phyloP scores from a whole-genome alignment of 768 basidiomycete species.

The Boletus patriciae region DNA sequence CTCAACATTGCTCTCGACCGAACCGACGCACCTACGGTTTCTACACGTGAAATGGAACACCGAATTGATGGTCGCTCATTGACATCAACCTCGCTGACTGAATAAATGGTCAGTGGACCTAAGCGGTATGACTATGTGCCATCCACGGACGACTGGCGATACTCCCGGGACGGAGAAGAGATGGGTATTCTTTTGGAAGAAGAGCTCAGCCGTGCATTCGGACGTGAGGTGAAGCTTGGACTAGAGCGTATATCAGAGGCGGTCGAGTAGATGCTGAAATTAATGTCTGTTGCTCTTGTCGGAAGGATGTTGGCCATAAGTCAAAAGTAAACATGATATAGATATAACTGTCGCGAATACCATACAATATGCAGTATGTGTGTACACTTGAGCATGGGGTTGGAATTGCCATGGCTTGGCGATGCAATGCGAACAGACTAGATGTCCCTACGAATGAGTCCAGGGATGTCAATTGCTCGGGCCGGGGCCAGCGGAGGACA shows the following conservation, averaged over 20 bases:
- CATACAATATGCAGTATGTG: constrained; percentile 11
- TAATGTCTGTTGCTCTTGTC: background rate
- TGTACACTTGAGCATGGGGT: background rate
- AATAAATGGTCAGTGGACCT: constrained; percentile 62
- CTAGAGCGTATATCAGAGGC: constrained; percentile 28
- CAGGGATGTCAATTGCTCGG: constrained; percentile 2
- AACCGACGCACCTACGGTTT: background rate
- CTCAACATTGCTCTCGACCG: background rate
- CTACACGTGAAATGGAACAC: constrained; percentile 5
- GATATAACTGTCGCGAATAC: constrained; percentile 1
- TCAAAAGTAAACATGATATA: constrained; percentile 4
- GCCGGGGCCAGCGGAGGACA: background rate
- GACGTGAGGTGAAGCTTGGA: constrained; percentile 35
- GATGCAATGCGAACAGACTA: background rate
- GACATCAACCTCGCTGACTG: background rate
- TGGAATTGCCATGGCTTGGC: background rate
- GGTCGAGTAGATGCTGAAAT: constrained; percentile 14
- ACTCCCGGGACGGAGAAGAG: constrained; percentile 62
- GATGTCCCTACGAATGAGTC: background rate
- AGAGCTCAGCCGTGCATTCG: constrained; percentile 57
- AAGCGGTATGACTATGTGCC: constrained; percentile 84
- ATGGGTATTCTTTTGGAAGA: constrained; percentile 63
- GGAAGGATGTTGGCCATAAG: background rate
- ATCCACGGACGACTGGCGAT: constrained; percentile 65
- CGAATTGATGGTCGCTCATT: background rate